Percentiles rank a stretch among this genome's conserved stretches.
phyloP scores from a whole-genome alignment of 768 basidiomycete species.

The Amanita fuliginea region DNA sequence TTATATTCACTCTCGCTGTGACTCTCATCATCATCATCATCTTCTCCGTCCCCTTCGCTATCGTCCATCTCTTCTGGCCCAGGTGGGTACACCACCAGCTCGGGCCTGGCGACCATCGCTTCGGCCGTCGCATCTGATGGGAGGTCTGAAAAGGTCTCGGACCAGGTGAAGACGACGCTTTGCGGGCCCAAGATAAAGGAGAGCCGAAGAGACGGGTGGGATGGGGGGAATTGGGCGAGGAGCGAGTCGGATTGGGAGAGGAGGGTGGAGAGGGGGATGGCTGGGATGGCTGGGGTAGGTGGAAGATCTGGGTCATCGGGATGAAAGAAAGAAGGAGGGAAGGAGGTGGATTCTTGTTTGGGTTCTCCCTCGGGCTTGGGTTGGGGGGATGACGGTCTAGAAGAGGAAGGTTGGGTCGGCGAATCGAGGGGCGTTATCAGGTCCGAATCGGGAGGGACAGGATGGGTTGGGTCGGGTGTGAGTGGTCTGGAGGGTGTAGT shows the following conservation, averaged over 20 bases:
- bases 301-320: neutral
- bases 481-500: neutral
- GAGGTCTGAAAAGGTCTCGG: conserved; percentile 29
- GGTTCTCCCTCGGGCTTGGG: neutral
- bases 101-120: conserved; percentile 41
- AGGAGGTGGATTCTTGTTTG: neutral
- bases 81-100: conserved; percentile 46
- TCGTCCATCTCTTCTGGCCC: conserved; percentile 21
- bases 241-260: conserved; percentile 50
- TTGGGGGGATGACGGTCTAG: neutral
- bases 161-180: conserved; percentile 71
- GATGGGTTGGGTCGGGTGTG: neutral
- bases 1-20: neutral
- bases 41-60: conserved; percentile 10
- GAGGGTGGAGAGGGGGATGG: conserved; percentile 35
- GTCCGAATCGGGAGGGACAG: neutral
- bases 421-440: neutral
- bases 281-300: conserved; percentile 7
- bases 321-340: neutral
- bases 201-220: conserved; percentile 40
- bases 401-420: neutral
- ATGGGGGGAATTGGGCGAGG: conserved; percentile 46
- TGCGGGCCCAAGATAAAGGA: conserved; percentile 65
- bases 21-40: neutral
- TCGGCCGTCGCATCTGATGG: conserved; percentile 50